phyloP scores from a whole-genome alignment of 768 basidiomycete species.

The Tricholomella constricta region DNA sequence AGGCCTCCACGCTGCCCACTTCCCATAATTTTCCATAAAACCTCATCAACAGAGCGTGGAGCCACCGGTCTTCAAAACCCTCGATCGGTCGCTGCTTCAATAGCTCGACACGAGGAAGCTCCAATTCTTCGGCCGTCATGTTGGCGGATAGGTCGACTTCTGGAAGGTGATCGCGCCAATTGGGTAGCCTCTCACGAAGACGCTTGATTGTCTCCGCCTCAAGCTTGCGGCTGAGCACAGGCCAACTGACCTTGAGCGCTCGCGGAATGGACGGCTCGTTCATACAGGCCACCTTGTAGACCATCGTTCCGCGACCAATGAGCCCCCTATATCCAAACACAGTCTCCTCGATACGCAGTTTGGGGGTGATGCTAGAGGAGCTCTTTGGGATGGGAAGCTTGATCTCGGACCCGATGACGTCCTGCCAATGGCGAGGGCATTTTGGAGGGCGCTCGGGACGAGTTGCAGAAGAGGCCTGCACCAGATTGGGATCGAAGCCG shows the following conservation, averaged over 20 bases:
- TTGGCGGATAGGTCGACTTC: conserved; percentile 7
- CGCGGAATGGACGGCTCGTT: background rate
- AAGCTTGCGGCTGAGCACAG: conserved; percentile 1
- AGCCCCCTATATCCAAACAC: conserved; percentile 17
- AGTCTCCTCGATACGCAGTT: background rate
- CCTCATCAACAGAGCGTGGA: conserved; percentile 12
- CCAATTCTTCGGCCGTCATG: conserved; percentile 1
- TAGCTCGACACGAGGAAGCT: conserved; percentile 9
- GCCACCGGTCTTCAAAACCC: background rate
- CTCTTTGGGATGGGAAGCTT: background rate
- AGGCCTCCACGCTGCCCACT: conserved; percentile 23
- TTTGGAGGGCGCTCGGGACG: background rate
- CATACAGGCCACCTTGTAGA: conserved; percentile 8
- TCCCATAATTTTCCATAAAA: conserved; percentile 24
- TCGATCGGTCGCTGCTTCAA: background rate
- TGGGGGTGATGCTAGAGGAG: background rate
- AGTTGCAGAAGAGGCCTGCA: background rate
- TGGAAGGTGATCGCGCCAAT: conserved; percentile 18
- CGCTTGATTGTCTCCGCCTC: conserved; percentile 12
- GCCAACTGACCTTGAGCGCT: conserved; percentile 21
- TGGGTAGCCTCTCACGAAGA: conserved; percentile 9
- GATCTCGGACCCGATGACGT: background rate
- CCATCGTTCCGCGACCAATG: conserved; percentile 22
- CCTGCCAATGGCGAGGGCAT: background rate
- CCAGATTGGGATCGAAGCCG: conserved; percentile 8